These are phyloP conservation scores for Prunus mume DNA, from an alignment of 306 rosid species.

Conservation along the genomic window DNA sequence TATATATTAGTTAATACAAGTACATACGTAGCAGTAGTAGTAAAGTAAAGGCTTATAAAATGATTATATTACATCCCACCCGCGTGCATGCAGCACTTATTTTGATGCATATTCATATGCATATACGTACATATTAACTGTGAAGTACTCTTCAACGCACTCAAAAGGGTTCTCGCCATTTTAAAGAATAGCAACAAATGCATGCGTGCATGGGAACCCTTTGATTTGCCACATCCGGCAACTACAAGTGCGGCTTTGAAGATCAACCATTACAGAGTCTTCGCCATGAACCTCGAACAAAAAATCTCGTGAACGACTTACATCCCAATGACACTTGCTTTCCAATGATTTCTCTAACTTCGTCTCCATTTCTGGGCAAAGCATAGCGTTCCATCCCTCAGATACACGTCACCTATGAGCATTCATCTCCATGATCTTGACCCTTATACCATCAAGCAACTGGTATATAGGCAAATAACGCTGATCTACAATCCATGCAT, in stretches of 20 bases:
- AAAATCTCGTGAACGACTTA: background rate
- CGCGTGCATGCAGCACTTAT: no score
- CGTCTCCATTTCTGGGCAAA: no score
- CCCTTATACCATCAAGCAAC: background rate
- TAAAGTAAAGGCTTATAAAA: no score
- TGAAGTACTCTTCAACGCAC: background rate
- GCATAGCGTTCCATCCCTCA: background rate
- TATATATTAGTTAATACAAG: no score
- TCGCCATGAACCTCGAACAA: background rate
- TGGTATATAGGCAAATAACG: background rate
- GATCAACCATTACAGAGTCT: background rate
- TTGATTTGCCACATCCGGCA: background rate
- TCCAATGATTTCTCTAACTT: no score
- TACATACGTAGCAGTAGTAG: no score
- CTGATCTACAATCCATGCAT: background rate
- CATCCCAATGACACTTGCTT: background rate
- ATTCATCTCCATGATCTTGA: background rate
- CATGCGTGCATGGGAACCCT: background rate
- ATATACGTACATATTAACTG: no score
- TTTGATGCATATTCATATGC: no score
- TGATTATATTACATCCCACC: no score
- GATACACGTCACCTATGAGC: background rate
- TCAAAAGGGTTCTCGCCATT: background rate
- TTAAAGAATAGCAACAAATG: background rate
- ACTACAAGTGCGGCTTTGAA: background rate